Percentiles rank a stretch among this genome's conserved stretches.
Conservation (phyloP, 73 alveolate species). For the Tetrahymena malaccensis region DNA sequence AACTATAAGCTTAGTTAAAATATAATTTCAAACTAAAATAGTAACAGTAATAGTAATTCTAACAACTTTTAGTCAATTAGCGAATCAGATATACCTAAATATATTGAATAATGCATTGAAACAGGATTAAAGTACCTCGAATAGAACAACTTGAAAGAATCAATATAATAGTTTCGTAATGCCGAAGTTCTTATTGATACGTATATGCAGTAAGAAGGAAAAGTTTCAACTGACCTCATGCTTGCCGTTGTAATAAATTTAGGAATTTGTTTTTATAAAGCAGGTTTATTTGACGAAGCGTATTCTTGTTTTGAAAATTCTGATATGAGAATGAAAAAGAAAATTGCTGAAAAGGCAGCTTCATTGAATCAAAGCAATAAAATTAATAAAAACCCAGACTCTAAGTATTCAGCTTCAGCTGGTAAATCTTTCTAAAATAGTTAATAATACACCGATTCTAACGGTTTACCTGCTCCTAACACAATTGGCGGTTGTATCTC, state of each 20-base stretch:
- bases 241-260: neutral
- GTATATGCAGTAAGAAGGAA: neutral
- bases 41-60: neutral
- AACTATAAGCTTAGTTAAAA: neutral
- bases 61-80: neutral
- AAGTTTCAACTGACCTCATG: neutral
- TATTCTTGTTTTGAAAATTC: neutral
- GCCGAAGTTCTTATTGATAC: neutral
- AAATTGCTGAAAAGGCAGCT: neutral
- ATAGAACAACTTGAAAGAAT: neutral
- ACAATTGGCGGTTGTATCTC: neutral
- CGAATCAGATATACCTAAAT: neutral
- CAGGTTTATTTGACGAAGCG: neutral
- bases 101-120: neutral
- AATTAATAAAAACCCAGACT: neutral
- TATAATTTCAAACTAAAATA: neutral
- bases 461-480: neutral
- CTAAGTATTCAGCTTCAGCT: neutral
- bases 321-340: neutral
- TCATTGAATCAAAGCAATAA: neutral
- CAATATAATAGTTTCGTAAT: neutral
- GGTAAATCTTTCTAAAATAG: neutral
- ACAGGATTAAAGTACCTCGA: neutral
- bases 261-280: neutral
- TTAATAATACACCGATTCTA: neutral